Percentiles rank a stretch among this genome's conserved stretches.
Conservation (phyloP, 495 filamentous ascomycete genomes). For the Friedmanniomyces simplex region DNA sequence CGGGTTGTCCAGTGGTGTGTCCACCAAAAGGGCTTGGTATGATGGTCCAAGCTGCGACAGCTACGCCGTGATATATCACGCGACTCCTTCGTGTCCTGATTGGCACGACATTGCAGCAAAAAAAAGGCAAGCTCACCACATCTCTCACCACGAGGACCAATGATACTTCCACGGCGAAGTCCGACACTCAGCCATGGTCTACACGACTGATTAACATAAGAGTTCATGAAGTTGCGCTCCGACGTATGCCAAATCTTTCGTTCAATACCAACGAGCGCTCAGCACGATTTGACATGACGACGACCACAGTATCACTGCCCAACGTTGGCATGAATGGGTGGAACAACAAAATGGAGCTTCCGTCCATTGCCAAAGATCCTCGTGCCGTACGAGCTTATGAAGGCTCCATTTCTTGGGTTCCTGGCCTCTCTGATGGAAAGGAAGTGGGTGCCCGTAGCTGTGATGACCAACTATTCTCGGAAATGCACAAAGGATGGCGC, state of each 20-base stretch:
- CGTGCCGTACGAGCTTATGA: not conserved
- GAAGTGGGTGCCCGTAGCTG: not conserved
- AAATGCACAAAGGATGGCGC: not conserved
- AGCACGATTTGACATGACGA: no score
- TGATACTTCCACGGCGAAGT: not conserved
- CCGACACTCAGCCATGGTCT: not conserved
- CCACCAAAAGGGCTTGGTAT: not conserved
- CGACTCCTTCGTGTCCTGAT: not conserved
- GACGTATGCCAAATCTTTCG: not conserved
- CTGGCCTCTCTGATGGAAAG: not conserved
- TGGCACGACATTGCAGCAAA: not conserved
- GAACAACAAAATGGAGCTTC: not conserved
- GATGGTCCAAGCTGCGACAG: not conserved
- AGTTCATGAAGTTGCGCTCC: not conserved
- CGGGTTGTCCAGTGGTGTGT: constrained; percentile 5
- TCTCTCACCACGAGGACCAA: no score
- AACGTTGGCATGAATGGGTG: not conserved
- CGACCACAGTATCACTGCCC: not conserved
- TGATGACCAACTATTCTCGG: not conserved
- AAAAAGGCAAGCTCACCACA: not conserved
- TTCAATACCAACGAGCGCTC: not conserved
- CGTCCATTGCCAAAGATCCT: not conserved
- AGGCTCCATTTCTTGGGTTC: not conserved
- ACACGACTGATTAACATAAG: not conserved
- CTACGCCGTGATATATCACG: not conserved